Conservation (phyloP, 2,329 filamentous ascomycete genomes). For the Helicocarpus griseus region DNA sequence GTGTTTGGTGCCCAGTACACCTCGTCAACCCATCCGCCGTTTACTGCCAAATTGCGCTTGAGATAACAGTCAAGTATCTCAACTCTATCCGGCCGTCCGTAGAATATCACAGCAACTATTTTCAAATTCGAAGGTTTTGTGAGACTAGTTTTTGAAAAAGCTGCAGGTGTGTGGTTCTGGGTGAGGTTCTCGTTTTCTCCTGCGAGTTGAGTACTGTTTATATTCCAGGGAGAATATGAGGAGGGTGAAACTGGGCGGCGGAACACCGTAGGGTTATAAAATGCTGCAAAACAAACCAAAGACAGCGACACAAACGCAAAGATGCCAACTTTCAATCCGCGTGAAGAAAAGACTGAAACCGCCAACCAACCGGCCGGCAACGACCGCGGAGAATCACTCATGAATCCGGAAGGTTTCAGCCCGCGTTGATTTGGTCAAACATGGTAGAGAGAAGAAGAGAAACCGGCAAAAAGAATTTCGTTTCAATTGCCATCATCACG, state of each 20-base stretch:
- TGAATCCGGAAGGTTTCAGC: no score
- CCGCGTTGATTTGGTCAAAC: neutral
- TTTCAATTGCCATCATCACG: no score
- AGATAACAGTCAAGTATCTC: constrained; percentile 35
- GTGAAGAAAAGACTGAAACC: neutral
- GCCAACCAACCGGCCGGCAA: neutral
- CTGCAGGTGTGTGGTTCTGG: neutral
- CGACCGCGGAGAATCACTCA: neutral
- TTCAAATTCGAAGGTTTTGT: constrained; percentile 27
- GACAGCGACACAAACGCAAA: neutral
- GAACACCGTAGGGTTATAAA: neutral
- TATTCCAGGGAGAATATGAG: neutral
- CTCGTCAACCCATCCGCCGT: constrained; percentile 33
- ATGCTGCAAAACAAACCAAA: neutral
- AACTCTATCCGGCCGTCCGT: constrained; percentile 24
- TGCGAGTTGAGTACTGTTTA: neutral
- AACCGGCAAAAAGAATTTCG: neutral
- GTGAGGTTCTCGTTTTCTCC: neutral
- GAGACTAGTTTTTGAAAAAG: neutral
- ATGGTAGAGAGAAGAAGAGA: neutral
- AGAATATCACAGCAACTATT: constrained; percentile 33
- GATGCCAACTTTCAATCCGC: neutral
- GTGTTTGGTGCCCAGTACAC: constrained; percentile 34
- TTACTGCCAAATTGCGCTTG: constrained; percentile 29
- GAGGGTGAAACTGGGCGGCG: neutral